Evolutionary conservation across 768 basidiomycete species (phyloP).

Genomic region (Auricularia cornea): DNA sequence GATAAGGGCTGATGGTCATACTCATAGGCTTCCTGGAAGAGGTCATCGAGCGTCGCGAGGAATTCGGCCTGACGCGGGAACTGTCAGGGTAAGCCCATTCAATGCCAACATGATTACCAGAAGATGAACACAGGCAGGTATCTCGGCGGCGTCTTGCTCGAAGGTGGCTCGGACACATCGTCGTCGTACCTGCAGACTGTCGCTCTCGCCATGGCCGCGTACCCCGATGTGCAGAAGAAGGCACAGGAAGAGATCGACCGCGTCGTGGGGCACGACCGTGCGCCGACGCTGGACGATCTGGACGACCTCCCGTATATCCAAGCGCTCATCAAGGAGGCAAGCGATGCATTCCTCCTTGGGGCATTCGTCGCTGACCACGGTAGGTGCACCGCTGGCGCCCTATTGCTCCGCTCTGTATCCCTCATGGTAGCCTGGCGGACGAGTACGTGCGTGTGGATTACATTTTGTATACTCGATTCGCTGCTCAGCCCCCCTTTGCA

Average conservation of each 20-base stretch:
- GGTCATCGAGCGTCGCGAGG: slow-evolving; percentile 15
- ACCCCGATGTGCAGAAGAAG: slow-evolving; percentile 16
- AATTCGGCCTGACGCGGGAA: slow-evolving; percentile 19
- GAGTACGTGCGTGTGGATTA: neutral
- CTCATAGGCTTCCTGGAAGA: slow-evolving; percentile 22
- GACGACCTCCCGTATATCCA: slow-evolving; percentile 23
- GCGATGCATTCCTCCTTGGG: slow-evolving; percentile 4
- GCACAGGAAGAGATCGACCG: slow-evolving; percentile 19
- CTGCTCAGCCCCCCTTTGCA: neutral
- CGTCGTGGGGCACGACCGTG: slow-evolving; percentile 15
- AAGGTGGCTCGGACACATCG: slow-evolving; percentile 26
- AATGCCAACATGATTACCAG: neutral
- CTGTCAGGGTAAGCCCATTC: slow-evolving; percentile 15
- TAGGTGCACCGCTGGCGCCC: neutral
- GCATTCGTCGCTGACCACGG: neutral
- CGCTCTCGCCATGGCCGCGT: slow-evolving; percentile 12
- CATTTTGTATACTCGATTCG: neutral
- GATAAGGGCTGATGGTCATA: no score
- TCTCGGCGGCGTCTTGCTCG: slow-evolving; percentile 23
- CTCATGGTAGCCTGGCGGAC: neutral
- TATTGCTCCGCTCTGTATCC: neutral
- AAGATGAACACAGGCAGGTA: no score
- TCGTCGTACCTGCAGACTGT: slow-evolving; percentile 11
- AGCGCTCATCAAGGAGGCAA: slow-evolving; percentile 26
- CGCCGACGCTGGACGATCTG: slow-evolving; percentile 20